Conservation (phyloP, 2,329 filamentous ascomycete species). For the Fusarium poae region DNA sequence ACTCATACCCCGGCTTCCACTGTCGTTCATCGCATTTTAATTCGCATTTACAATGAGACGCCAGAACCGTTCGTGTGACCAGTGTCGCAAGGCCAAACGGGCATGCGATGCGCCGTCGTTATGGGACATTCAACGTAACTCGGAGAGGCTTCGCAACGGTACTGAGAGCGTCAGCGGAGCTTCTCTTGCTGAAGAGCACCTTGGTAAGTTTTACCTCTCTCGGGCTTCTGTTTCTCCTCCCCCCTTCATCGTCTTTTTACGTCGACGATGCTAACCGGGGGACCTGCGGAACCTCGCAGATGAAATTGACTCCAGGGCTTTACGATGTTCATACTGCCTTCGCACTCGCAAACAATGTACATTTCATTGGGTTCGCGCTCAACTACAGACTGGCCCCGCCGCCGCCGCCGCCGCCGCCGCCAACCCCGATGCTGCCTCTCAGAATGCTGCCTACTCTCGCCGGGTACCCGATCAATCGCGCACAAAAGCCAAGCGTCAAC, state of each 20-base stretch:
- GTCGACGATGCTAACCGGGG: slow-evolving; percentile 43
- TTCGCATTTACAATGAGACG: slow-evolving; percentile 43
- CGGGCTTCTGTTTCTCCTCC: slow-evolving; percentile 1
- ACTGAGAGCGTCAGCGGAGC: slow-evolving; percentile 38
- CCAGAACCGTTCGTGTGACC: slow-evolving; percentile 49
- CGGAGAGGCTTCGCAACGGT: slow-evolving; percentile 44
- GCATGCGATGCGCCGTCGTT: slow-evolving; percentile 49
- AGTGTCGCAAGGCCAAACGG: slow-evolving; percentile 50
- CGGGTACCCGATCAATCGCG: slow-evolving; percentile 47
- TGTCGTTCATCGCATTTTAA: slow-evolving; percentile 15
- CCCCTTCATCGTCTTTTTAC: slow-evolving; percentile 33
- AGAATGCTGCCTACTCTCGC: slow-evolving; percentile 36
- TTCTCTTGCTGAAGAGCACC: slow-evolving; percentile 48
- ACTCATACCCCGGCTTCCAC: slow-evolving; percentile 13
- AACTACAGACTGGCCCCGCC: slow-evolving; percentile 46
- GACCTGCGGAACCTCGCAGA: slow-evolving; percentile 42
- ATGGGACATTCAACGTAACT: slow-evolving; percentile 50
- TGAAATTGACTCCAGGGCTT: slow-evolving; percentile 48
- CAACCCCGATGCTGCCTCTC: slow-evolving; percentile 34
- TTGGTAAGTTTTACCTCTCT: slow-evolving; percentile 42
- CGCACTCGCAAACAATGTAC: slow-evolving; percentile 49
- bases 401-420: slow-evolving; percentile 23
- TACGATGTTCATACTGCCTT: slow-evolving; percentile 49
- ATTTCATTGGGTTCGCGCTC: slow-evolving; percentile 49
- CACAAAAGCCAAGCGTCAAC: slow-evolving; percentile 47